Percentiles rank a stretch among this genome's conserved stretches.
Evolutionary conservation across 805 yeast genomes (phyloP).

Genomic region (Metschnikowia lunata): DNA sequence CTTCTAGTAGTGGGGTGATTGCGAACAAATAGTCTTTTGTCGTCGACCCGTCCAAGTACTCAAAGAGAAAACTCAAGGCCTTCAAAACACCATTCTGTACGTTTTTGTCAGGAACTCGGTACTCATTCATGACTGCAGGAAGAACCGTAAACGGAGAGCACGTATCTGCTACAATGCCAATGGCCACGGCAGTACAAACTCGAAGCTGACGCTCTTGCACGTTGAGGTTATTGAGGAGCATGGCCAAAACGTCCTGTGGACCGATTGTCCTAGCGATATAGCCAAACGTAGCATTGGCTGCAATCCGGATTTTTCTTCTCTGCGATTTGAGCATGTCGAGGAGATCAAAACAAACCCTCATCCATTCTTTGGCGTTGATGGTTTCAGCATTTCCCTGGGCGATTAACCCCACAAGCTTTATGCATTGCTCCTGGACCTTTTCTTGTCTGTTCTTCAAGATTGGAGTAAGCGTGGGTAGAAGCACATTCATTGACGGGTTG

Average conservation of each 20-base stretch:
- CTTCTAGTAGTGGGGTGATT: conserved; percentile 73
- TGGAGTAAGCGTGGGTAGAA: conserved; percentile 86
- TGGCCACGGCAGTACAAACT: conserved; percentile 96
- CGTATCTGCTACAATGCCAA: conserved; percentile 91
- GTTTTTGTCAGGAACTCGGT: conserved; percentile 83
- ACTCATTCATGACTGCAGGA: conserved; percentile 95
- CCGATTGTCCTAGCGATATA: conserved; percentile 88
- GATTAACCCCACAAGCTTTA: conserved; percentile 73
- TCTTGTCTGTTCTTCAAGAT: conserved; percentile 85
- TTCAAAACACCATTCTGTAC: conserved; percentile 95
- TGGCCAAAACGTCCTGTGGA: conserved; percentile 88
- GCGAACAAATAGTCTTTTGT: conserved; percentile 80
- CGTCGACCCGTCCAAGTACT: conserved; percentile 73
- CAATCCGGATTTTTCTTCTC: conserved; percentile 67
- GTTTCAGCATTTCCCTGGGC: conserved; percentile 78
- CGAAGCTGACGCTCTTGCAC: conserved; percentile 96
- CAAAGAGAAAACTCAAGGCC: conserved; percentile 86
- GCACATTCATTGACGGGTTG: conserved; percentile 73
- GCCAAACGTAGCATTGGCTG: conserved; percentile 91
- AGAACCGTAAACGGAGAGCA: conserved; percentile 91
- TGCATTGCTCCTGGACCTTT: conserved; percentile 81
- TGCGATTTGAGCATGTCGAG: conserved; percentile 84
- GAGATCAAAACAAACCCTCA: conserved; percentile 89
- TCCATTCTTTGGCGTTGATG: conserved; percentile 93
- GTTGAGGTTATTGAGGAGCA: conserved; percentile 74